Evolutionary conservation across 1,139 yeast genomes (phyloP).

Genomic region (Suhomyces bokatorum): DNA sequence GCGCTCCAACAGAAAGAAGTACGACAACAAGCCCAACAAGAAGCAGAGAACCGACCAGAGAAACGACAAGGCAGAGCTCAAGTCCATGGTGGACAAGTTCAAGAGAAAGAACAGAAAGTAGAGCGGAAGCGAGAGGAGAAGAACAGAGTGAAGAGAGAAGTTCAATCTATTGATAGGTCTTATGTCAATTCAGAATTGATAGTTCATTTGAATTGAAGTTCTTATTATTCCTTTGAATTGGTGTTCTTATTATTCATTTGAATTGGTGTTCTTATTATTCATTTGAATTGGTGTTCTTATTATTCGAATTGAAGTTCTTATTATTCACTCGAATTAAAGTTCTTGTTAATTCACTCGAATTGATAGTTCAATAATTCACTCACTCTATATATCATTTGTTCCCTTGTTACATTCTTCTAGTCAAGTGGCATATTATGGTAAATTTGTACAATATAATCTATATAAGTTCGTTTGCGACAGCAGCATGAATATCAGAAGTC

Average conservation of each 20-base stretch:
- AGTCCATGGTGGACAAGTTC: conserved; percentile 28
- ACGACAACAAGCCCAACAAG: conserved; percentile 15
- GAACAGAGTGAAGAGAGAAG: too few species aligned
- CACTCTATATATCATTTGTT: background rate
- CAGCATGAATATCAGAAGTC: background rate
- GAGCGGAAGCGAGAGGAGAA: background rate
- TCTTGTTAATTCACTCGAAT: too few species aligned
- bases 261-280: too few species aligned
- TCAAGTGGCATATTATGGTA: background rate
- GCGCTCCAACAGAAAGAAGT: conserved; percentile 56
- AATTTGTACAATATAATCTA: conserved; percentile 4
- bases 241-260: too few species aligned
- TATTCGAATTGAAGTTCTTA: too few species aligned
- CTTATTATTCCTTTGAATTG: too few species aligned
- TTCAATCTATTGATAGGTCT: too few species aligned
- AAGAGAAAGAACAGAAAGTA: conserved; percentile 18
- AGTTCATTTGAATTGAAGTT: too few species aligned
- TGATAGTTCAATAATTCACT: too few species aligned
- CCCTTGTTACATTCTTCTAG: background rate
- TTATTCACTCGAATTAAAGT: too few species aligned
- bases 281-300: too few species aligned
- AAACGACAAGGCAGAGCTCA: conserved; percentile 15
- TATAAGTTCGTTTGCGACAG: background rate
- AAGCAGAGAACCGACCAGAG: conserved; percentile 14
- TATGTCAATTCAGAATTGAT: too few species aligned